phyloP scores from a whole-genome alignment of 1,139 yeast species.

The Hanseniaspora gamundiae region DNA sequence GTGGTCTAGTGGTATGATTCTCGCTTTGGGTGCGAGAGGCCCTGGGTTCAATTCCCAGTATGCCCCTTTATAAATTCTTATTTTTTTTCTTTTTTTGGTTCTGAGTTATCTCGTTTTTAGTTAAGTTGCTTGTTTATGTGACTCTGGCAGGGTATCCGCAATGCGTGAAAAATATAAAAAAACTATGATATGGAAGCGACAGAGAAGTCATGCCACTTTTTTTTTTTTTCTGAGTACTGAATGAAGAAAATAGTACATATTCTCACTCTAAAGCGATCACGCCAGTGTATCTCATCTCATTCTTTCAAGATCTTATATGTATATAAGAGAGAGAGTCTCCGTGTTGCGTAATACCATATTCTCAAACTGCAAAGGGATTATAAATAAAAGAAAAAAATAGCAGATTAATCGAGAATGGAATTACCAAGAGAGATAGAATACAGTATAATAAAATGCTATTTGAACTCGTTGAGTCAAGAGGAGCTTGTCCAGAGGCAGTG shows the following conservation, averaged over 20 bases:
- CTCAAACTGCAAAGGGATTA: too few species aligned
- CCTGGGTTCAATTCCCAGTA: constrained; percentile 9
- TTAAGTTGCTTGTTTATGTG: too few species aligned
- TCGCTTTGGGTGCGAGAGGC: constrained; percentile 33
- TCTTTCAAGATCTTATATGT: too few species aligned
- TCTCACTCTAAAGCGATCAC: too few species aligned
- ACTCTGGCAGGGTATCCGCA: too few species aligned
- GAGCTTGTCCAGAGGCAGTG: neutral
- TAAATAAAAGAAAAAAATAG: neutral
- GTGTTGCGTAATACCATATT: too few species aligned
- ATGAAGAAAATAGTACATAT: neutral
- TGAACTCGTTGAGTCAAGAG: neutral
- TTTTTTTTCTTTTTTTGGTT: neutral
- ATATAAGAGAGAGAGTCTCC: too few species aligned
- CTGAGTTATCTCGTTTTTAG: neutral
- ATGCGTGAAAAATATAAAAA: too few species aligned
- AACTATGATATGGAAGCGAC: too few species aligned
- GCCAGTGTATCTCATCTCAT: neutral
- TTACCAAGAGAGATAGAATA: too few species aligned
- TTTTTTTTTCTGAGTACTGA: neutral
- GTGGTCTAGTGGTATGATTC: constrained; percentile 43
- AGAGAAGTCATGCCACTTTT: too few species aligned
- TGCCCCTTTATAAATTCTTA: neutral
- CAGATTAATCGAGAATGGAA: neutral
- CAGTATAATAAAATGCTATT: neutral